Percentiles rank a stretch among this genome's conserved stretches.
Conservation (phyloP, 1,284 basidiomycete genomes). For the Pulveroboletus ridleyi region DNA sequence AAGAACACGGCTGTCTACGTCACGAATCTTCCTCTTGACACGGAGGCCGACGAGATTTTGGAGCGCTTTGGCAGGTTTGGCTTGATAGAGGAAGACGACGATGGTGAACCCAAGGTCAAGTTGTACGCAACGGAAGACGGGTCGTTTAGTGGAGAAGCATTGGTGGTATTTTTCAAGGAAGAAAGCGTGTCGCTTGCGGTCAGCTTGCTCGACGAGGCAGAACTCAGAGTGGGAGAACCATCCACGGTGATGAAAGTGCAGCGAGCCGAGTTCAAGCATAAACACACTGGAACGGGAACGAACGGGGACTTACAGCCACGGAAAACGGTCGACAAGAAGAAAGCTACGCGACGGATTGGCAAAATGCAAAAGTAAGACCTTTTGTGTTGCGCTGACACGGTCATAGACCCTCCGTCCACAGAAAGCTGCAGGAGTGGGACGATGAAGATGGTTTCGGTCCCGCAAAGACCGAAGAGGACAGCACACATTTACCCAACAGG, state of each 20-base stretch:
- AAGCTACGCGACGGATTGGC: conserved; percentile 78
- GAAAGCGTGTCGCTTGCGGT: conserved; percentile 91
- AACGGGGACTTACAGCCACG: conserved; percentile 52
- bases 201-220: conserved; percentile 91
- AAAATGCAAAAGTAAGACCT: conserved; percentile 88
- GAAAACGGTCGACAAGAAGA: conserved; percentile 83
- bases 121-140: conserved; percentile 92
- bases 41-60: conserved; percentile 78
- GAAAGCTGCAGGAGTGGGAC: conserved; percentile 88
- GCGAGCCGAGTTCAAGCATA: conserved; percentile 86
- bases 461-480: conserved; percentile 61
- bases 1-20: conserved; percentile 96
- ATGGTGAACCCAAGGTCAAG: conserved; percentile 90
- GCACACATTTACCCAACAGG: conserved; percentile 51
- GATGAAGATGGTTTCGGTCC: conserved; percentile 87
- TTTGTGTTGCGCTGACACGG: not conserved
- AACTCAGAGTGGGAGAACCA: conserved; percentile 84
- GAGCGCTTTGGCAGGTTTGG: conserved; percentile 91
- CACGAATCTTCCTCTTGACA: conserved; percentile 82
- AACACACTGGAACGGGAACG: conserved; percentile 44
- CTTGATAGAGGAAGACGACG: conserved; percentile 91
- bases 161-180: conserved; percentile 98
- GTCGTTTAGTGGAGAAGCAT: conserved; percentile 93
- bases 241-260: conserved; percentile 82
- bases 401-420: conserved; percentile 34